Conservation (phyloP, 371 early-diverging fungal genomes). For the Funneliformis caledonium region DNA sequence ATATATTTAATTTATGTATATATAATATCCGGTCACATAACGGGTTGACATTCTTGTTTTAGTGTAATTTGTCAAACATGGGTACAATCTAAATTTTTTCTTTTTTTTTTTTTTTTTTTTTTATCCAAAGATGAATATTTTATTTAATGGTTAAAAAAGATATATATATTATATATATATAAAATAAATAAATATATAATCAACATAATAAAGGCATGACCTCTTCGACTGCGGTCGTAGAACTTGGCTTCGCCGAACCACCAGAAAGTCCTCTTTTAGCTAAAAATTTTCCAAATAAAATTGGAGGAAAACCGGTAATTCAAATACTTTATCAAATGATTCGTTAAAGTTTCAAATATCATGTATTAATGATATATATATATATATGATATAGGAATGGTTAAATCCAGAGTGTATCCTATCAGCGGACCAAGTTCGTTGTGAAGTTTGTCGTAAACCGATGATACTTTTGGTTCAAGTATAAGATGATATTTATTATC, state of each 20-base stretch:
- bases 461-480: conserved; percentile 89
- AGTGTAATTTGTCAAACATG: too few species aligned
- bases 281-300: conserved; percentile 81
- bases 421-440: conserved; percentile 62
- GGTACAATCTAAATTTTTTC: too few species aligned
- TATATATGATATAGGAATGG: conserved; percentile 66
- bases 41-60: too few species aligned
- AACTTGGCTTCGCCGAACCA: conserved; percentile 81
- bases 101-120: too few species aligned
- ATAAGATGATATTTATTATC: conserved; percentile 15
- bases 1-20: too few species aligned
- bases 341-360: not conserved
- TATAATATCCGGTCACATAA: too few species aligned
- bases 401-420: conserved; percentile 78
- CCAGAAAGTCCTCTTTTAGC: conserved; percentile 64
- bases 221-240: conserved; percentile 47
- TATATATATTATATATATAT: not conserved
- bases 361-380: too few species aligned
- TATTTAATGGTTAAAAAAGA: too few species aligned
- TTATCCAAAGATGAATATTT: too few species aligned
- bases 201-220: not conserved
- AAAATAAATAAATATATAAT: not conserved
- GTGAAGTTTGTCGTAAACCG: conserved; percentile 80
- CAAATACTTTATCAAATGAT: not conserved
- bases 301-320: conserved; percentile 87